phyloP scores from a whole-genome alignment of 169 alveolate species.

The Plasmodium cynomolgi region DNA sequence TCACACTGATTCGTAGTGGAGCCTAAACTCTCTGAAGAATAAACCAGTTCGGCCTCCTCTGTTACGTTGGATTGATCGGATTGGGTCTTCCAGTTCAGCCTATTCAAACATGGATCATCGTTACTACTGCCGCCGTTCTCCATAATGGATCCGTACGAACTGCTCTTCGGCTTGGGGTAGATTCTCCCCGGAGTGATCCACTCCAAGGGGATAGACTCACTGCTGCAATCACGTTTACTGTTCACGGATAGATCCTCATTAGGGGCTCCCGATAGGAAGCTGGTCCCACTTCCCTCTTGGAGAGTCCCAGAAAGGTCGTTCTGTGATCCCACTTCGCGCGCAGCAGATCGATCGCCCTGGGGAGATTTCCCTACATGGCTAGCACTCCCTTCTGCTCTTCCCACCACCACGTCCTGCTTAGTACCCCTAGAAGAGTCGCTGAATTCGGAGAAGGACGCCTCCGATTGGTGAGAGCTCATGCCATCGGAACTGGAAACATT shows the following conservation, averaged over 20 bases:
- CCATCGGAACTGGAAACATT: constrained; percentile 8
- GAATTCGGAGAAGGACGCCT: background rate
- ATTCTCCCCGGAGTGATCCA: background rate
- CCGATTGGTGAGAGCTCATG: constrained; percentile 11
- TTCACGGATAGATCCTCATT: background rate
- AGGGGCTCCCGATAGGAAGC: background rate
- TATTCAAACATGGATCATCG: background rate
- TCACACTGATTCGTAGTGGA: background rate
- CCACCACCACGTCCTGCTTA: background rate
- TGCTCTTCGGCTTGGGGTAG: background rate
- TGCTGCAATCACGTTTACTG: background rate
- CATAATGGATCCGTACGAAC: background rate
- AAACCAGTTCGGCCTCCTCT: background rate
- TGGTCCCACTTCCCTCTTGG: background rate
- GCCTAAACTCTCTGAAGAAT: background rate
- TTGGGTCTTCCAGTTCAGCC: background rate
- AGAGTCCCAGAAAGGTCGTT: background rate
- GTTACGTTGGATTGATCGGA: background rate
- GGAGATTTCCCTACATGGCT: background rate
- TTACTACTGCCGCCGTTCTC: background rate
- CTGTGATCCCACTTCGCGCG: background rate
- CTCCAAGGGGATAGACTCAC: background rate
- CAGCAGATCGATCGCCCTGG: background rate
- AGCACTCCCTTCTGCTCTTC: background rate
- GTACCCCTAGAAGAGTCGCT: background rate